These are phyloP conservation scores for Dalechampia spathulata DNA, from an alignment of 441 rosid genomes.

Conservation along the genomic window DNA sequence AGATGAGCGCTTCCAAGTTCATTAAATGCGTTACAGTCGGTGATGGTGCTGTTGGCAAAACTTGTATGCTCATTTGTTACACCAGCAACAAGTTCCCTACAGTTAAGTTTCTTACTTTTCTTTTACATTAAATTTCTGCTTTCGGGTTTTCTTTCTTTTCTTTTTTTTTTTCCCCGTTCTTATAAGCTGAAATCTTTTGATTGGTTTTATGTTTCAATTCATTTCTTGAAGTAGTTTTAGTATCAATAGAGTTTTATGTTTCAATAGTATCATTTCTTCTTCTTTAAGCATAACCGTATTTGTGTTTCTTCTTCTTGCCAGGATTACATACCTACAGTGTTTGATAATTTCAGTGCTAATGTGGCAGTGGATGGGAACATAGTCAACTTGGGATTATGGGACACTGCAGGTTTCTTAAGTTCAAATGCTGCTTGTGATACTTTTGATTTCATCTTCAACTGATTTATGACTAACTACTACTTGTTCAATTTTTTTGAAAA, in stretches of 20 bases:
- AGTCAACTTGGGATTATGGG: conserved; percentile 91
- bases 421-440: conserved; percentile 7
- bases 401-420: conserved; percentile 65
- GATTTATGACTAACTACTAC: background rate
- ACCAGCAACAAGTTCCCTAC: conserved; percentile 98
- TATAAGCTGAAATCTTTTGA: too few relatives aligned
- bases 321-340: conserved; percentile 94
- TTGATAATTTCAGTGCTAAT: conserved; percentile 95
- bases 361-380: conserved; percentile 82
- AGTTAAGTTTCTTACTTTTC: conserved; percentile 34
- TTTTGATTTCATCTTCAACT: background rate
- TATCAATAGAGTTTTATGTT: background rate
- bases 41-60: conserved; percentile 98
- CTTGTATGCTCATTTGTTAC: conserved; percentile 96
- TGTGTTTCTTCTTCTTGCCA: conserved; percentile 25
- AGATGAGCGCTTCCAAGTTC: conserved; percentile 90
- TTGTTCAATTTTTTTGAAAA: conserved; percentile 18
- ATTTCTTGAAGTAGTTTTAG: background rate
- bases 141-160: conserved; percentile 9
- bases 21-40: conserved; percentile 98
- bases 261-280: too few relatives aligned
- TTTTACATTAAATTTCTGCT: conserved; percentile 8
- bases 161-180: too few relatives aligned
- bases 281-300: too few relatives aligned
- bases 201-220: background rate